These are phyloP conservation scores for Yamadazyma tumulicola DNA, from an alignment of 805 yeast species.

Conservation along the genomic window DNA sequence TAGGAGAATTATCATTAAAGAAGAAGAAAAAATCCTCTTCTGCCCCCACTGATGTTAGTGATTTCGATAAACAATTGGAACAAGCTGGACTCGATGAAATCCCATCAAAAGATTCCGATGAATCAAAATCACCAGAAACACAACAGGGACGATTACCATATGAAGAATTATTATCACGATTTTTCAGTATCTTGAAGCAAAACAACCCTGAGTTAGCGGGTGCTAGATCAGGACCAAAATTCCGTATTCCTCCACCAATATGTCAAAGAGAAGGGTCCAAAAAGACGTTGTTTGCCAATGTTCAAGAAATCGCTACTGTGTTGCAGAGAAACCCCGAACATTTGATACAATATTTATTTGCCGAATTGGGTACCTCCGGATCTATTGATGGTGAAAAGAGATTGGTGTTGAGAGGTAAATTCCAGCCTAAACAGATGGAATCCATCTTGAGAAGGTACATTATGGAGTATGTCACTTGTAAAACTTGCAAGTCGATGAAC, in stretches of 20 bases:
- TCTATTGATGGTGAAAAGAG: constrained; percentile 98
- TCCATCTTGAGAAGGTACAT: constrained; percentile 94
- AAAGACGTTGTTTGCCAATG: constrained; percentile 93
- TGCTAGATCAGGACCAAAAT: constrained; percentile 86
- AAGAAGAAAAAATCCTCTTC: constrained; percentile 83
- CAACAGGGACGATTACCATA: constrained; percentile 63
- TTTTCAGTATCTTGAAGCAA: constrained; percentile 78
- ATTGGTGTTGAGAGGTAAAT: constrained; percentile 95
- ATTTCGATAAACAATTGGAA: constrained; percentile 85
- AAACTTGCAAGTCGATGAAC: constrained; percentile 97
- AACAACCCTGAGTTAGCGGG: constrained; percentile 99
- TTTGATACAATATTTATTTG: constrained; percentile 92
- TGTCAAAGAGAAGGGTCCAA: constrained; percentile 97
- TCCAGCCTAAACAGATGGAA: constrained; percentile 96
- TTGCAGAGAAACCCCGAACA: constrained; percentile 97
- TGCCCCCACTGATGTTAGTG: constrained; percentile 57
- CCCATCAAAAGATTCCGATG: constrained; percentile 14
- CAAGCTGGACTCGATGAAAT: constrained; percentile 76
- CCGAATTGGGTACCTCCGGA: constrained; percentile 99
- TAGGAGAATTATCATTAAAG: constrained; percentile 46
- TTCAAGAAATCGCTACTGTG: constrained; percentile 89
- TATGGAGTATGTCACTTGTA: constrained; percentile 95
- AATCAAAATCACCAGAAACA: constrained; percentile 23
- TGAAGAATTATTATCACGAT: constrained; percentile 73
- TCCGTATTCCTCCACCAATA: constrained; percentile 96